phyloP scores from a whole-genome alignment of 768 basidiomycete species.

The Mycena haematopus region DNA sequence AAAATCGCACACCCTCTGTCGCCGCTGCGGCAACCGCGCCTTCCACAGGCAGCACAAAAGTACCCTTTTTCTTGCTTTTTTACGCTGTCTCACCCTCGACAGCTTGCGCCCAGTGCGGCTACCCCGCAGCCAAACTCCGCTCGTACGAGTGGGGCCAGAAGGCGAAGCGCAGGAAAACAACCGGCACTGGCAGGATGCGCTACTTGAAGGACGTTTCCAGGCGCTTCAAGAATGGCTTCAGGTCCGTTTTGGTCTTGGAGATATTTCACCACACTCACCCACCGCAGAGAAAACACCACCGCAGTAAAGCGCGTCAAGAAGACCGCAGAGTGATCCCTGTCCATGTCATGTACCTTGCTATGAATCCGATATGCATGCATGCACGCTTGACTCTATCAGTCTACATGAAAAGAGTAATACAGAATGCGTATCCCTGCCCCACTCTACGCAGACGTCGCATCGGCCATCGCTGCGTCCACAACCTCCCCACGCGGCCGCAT shows the following conservation, averaged over 20 bases:
- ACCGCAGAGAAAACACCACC: constrained; percentile 80
- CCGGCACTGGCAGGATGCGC: constrained; percentile 95
- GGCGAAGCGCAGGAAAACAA: constrained; percentile 99
- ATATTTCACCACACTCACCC: not conserved
- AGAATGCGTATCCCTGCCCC: constrained; percentile 2
- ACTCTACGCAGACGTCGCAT: not conserved
- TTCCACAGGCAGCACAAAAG: constrained; percentile 99
- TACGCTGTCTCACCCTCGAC: constrained; percentile 2
- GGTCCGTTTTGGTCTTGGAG: constrained; percentile 51
- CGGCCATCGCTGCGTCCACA: constrained; percentile 17
- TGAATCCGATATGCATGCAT: constrained; percentile 22
- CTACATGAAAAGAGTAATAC: constrained; percentile 24
- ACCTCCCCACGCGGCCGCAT: constrained; percentile 43
- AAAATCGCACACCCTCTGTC: constrained; percentile 96
- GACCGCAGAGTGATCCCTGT: constrained; percentile 41
- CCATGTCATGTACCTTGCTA: constrained; percentile 27
- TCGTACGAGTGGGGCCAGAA: constrained; percentile 99
- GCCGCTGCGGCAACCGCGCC: constrained; percentile 93
- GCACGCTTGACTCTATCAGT: not conserved
- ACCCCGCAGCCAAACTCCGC: constrained; percentile 93
- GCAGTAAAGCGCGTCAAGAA: constrained; percentile 85
- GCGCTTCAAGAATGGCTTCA: constrained; percentile 99
- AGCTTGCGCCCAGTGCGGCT: constrained; percentile 97
- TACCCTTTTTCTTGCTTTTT: constrained; percentile 44
- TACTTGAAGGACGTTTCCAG: constrained; percentile 92